phyloP scores from a whole-genome alignment of 257 asterid genomes.

The Paraleonurus japonicus region DNA sequence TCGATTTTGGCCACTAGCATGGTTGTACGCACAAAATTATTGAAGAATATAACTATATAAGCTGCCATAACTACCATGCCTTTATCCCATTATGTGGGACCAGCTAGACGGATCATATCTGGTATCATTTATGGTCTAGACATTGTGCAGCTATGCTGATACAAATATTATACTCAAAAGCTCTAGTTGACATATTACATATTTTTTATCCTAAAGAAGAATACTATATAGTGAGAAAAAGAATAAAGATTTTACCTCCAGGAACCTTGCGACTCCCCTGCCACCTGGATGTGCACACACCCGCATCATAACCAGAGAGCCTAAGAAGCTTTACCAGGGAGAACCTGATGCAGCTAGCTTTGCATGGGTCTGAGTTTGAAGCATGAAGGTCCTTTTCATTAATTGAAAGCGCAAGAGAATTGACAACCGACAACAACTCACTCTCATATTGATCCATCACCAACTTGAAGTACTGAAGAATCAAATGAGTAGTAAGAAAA shows the following conservation, averaged over 20 bases:
- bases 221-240: not conserved
- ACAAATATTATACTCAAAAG: not conserved
- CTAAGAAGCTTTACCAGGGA: slow-evolving; percentile 61
- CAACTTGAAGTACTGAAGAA: slow-evolving; percentile 53
- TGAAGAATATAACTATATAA: not conserved
- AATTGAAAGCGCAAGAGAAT: slow-evolving; percentile 52
- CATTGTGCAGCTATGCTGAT: not conserved
- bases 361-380: slow-evolving; percentile 55
- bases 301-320: slow-evolving; percentile 74
- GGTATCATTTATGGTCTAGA: not conserved
- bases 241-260: slow-evolving; percentile 45
- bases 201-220: not conserved
- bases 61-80: not conserved
- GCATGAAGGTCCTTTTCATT: slow-evolving; percentile 47
- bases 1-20: not conserved
- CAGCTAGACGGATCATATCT: not conserved
- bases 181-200: not conserved
- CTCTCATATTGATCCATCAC: slow-evolving; percentile 52
- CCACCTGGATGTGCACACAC: slow-evolving; percentile 72
- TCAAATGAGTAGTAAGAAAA: slow-evolving; percentile 16
- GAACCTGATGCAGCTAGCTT: slow-evolving; percentile 68
- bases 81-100: too few relatives aligned
- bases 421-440: slow-evolving; percentile 49
- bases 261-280: slow-evolving; percentile 65
- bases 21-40: too few relatives aligned